These are phyloP conservation scores for Beauveria sp. DNA, from an alignment of 2,329 filamentous ascomycete genomes.

Conservation along the genomic window DNA sequence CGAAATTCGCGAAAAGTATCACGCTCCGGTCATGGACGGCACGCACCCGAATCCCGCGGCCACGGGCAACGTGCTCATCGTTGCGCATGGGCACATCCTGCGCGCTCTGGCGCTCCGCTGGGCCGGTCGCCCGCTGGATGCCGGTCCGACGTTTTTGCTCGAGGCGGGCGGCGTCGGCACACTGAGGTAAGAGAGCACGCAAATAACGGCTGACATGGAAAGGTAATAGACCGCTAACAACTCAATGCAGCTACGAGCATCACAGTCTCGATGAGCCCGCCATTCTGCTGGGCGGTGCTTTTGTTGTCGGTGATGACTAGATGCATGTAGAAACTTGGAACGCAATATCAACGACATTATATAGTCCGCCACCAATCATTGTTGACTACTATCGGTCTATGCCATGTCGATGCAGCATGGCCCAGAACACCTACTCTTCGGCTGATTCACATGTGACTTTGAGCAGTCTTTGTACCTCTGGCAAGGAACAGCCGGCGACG, in stretches of 20 bases:
- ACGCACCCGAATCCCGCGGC: slow-evolving; percentile 29
- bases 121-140: slow-evolving; percentile 64
- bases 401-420: too few relatives aligned
- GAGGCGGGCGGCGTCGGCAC: slow-evolving; percentile 83
- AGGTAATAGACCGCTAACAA: slow-evolving; percentile 5
- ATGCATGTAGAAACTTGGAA: neutral
- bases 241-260: slow-evolving; percentile 62
- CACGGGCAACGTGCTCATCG: slow-evolving; percentile 45
- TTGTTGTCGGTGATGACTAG: slow-evolving; percentile 39
- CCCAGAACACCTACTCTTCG: neutral
- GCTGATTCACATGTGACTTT: neutral
- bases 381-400: too few relatives aligned
- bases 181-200: slow-evolving; percentile 48
- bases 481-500: slow-evolving; percentile 36
- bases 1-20: slow-evolving; percentile 63
- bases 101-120: slow-evolving; percentile 83
- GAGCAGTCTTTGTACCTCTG: slow-evolving; percentile 33
- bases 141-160: slow-evolving; percentile 73
- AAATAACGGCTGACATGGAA: neutral
- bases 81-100: slow-evolving; percentile 86
- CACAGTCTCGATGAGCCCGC: slow-evolving; percentile 71
- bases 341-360: too few relatives aligned
- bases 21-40: slow-evolving; percentile 53
- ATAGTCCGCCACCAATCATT: too few relatives aligned
- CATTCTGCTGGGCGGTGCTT: slow-evolving; percentile 68